phyloP scores from a whole-genome alignment of 495 filamentous ascomycete species.

The Schizothecium vesticola region DNA sequence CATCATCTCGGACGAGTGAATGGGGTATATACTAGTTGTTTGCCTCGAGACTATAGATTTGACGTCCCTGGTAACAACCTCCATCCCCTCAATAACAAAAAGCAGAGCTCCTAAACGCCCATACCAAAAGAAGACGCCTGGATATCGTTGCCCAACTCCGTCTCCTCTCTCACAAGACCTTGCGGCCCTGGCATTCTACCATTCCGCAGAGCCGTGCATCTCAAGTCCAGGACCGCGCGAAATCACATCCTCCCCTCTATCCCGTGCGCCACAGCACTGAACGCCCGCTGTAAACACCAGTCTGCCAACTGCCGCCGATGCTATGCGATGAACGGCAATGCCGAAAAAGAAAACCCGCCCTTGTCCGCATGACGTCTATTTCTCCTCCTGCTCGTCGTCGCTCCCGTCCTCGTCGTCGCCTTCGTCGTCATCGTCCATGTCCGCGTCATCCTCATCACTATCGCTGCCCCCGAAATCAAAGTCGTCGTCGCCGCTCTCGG shows the following conservation, averaged over 20 bases:
- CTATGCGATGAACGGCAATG: conserved; percentile 4
- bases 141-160: background rate
- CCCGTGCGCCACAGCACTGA: background rate
- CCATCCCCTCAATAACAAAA: background rate
- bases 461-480: conserved; percentile 70
- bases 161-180: background rate
- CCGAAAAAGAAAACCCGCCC: background rate
- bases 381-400: conserved; percentile 33
- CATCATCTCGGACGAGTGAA: background rate
- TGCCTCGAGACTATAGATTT: background rate
- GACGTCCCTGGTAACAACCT: background rate
- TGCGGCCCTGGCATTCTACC: background rate
- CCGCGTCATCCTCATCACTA: conserved; percentile 51
- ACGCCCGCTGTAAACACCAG: background rate
- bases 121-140: background rate
- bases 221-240: background rate
- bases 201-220: background rate
- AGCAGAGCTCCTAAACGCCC: background rate
- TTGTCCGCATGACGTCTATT: background rate
- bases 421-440: conserved; percentile 42
- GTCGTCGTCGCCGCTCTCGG: conserved; percentile 71
- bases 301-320: conserved; percentile 1
- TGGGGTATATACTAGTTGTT: background rate
- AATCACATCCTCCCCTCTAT: background rate
- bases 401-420: conserved; percentile 20